phyloP scores from a whole-genome alignment of 345 rosid genomes.

The Euphorbia lathyris region DNA sequence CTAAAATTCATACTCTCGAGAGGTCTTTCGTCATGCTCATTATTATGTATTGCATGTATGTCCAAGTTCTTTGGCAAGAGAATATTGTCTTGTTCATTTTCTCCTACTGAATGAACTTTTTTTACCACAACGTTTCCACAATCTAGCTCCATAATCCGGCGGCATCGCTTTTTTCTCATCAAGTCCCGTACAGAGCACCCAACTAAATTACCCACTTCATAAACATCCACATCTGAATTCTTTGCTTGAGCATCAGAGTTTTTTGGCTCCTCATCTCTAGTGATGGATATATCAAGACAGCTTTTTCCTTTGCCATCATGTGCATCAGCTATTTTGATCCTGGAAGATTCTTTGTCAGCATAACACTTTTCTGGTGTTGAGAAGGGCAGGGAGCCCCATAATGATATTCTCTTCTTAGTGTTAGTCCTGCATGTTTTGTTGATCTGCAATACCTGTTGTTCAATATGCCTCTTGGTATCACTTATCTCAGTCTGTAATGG shows the following conservation, averaged over 20 bases:
- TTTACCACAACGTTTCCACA: slow-evolving; percentile 32
- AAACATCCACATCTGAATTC: slow-evolving; percentile 29
- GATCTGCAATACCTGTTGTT: slow-evolving; percentile 25
- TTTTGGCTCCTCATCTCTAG: slow-evolving; percentile 32
- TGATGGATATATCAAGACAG: slow-evolving; percentile 8
- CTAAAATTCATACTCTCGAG: slow-evolving; percentile 8
- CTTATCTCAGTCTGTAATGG: slow-evolving; percentile 34
- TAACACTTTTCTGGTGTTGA: slow-evolving; percentile 30
- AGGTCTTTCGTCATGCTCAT: slow-evolving; percentile 20
- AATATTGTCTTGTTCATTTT: slow-evolving; percentile 15
- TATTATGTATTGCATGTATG: slow-evolving; percentile 15
- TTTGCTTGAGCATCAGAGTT: slow-evolving; percentile 24
- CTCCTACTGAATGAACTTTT: slow-evolving; percentile 30
- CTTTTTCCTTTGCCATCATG: slow-evolving; percentile 30
- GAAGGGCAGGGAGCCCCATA: slow-evolving; percentile 76
- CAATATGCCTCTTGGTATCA: slow-evolving; percentile 32
- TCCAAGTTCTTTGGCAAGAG: slow-evolving; percentile 32
- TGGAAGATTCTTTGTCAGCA: slow-evolving; percentile 28
- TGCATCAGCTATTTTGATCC: slow-evolving; percentile 25
- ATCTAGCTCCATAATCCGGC: slow-evolving; percentile 40
- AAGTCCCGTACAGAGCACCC: slow-evolving; percentile 73
- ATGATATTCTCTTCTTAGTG: slow-evolving; percentile 36
- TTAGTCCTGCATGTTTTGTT: slow-evolving; percentile 24
- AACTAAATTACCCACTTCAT: slow-evolving; percentile 32
- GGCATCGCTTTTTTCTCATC: slow-evolving; percentile 75